Percentiles rank a stretch among this genome's conserved stretches.
Evolutionary conservation across 352 stramenopile genomes (phyloP).

Genomic region (Globisporangium okanoganense): DNA sequence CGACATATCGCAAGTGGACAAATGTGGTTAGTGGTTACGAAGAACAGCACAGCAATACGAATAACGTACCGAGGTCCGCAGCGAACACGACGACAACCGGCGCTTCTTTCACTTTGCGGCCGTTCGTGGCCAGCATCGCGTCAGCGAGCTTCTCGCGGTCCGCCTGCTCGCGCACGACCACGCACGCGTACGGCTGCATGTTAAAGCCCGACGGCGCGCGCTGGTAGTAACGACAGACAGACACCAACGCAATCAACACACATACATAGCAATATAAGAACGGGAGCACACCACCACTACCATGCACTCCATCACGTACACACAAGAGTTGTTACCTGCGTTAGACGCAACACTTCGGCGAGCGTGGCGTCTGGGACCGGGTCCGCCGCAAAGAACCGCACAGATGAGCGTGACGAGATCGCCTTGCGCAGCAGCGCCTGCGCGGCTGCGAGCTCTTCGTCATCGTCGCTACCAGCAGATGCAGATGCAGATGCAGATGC

Average conservation of each 20-base stretch:
- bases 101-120: slow-evolving; percentile 66
- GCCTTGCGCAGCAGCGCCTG: slow-evolving; percentile 12
- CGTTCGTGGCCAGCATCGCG: slow-evolving; percentile 79
- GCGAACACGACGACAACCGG: slow-evolving; percentile 80
- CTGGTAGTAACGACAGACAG: no score
- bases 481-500: neutral
- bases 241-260: neutral
- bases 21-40: neutral
- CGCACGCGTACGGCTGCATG: slow-evolving; percentile 70
- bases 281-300: neutral
- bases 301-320: neutral
- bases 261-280: neutral
- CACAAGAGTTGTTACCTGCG: slow-evolving; percentile 32
- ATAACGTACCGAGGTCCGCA: slow-evolving; percentile 50
- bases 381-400: slow-evolving; percentile 13
- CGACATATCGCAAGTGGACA: neutral
- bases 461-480: neutral
- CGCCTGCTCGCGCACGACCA: slow-evolving; percentile 65
- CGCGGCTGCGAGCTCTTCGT: neutral
- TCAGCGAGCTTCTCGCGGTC: slow-evolving; percentile 65
- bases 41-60: neutral
- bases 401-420: slow-evolving; percentile 9
- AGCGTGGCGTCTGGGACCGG: slow-evolving; percentile 53
- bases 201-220: slow-evolving; percentile 80
- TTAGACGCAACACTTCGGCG: slow-evolving; percentile 57